These are phyloP conservation scores for Sporothrix brunneoviolacea DNA, from an alignment of 2,329 filamentous ascomycete genomes.

Conservation along the genomic window DNA sequence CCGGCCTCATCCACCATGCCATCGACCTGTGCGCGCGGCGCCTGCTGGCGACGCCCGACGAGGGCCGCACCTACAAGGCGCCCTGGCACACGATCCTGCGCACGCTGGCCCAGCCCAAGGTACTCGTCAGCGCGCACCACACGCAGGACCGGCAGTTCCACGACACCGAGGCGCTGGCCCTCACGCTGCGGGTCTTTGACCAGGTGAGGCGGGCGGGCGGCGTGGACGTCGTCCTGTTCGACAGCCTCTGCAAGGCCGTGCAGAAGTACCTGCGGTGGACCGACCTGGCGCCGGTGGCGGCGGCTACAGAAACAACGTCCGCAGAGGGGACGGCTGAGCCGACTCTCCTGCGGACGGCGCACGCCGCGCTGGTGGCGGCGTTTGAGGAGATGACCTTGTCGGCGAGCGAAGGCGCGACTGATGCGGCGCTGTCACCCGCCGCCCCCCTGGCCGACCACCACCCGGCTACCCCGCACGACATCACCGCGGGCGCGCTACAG, in stretches of 20 bases:
- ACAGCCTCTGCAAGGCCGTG: slow-evolving; percentile 26
- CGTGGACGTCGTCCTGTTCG: slow-evolving; percentile 30
- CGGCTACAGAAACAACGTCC: not conserved
- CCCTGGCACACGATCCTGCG: slow-evolving; percentile 38
- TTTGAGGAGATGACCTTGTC: slow-evolving; percentile 24
- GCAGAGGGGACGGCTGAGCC: not conserved
- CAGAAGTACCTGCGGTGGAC: slow-evolving; percentile 15
- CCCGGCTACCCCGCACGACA: slow-evolving; percentile 30
- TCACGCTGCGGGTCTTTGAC: slow-evolving; percentile 28
- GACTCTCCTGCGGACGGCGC: slow-evolving; percentile 14
- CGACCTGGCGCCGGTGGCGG: not conserved
- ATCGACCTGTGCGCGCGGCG: slow-evolving; percentile 28
- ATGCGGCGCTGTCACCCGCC: not conserved
- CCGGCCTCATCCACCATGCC: slow-evolving; percentile 27
- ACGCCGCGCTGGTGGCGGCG: slow-evolving; percentile 13
- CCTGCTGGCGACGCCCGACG: slow-evolving; percentile 20
- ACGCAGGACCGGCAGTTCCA: slow-evolving; percentile 17
- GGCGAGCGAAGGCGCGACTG: not conserved
- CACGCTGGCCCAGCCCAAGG: slow-evolving; percentile 29
- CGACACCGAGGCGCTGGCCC: slow-evolving; percentile 25
- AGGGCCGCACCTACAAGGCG: slow-evolving; percentile 28
- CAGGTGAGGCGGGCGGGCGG: slow-evolving; percentile 25
- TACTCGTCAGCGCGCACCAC: slow-evolving; percentile 24
- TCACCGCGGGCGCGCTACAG: slow-evolving; percentile 44
- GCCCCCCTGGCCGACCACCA: not conserved